Conservation (phyloP, 1,284 basidiomycete species). For the Sanguinoderma infundibulare region DNA sequence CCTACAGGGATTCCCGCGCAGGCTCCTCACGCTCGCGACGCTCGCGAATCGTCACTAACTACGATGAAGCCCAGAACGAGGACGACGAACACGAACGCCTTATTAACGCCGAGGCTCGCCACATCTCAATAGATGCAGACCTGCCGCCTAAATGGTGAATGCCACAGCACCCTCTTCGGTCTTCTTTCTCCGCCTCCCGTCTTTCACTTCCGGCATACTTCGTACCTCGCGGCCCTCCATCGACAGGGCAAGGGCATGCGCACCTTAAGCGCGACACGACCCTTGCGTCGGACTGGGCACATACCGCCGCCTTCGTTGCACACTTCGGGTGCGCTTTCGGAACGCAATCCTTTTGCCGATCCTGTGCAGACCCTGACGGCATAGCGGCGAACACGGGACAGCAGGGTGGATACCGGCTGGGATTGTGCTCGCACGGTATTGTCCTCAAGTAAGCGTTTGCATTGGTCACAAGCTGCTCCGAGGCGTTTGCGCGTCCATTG, state of each 20-base stretch:
- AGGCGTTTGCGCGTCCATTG: background rate
- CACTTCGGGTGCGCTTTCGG: background rate
- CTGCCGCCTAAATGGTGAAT: slow-evolving; percentile 41
- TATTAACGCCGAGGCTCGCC: slow-evolving; percentile 52
- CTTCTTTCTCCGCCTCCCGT: slow-evolving; percentile 1
- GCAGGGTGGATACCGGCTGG: background rate
- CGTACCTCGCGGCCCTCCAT: background rate
- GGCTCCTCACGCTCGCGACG: slow-evolving; percentile 52
- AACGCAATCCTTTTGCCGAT: background rate
- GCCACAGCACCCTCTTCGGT: slow-evolving; percentile 8
- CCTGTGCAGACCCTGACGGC: background rate
- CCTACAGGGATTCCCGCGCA: slow-evolving; percentile 85
- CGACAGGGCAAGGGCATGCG: background rate
- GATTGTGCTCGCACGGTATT: background rate
- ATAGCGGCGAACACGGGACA: background rate
- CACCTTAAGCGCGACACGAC: background rate
- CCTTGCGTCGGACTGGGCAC: background rate
- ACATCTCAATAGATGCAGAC: slow-evolving; percentile 62
- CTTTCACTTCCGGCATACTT: background rate
- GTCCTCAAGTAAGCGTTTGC: background rate
- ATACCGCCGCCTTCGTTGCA: background rate
- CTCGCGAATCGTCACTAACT: slow-evolving; percentile 38
- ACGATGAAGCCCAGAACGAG: slow-evolving; percentile 43
- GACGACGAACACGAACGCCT: slow-evolving; percentile 76
- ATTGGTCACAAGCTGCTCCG: background rate